These are phyloP conservation scores for Globisporangium parvum DNA, from an alignment of 352 stramenopile genomes.

Conservation along the genomic window DNA sequence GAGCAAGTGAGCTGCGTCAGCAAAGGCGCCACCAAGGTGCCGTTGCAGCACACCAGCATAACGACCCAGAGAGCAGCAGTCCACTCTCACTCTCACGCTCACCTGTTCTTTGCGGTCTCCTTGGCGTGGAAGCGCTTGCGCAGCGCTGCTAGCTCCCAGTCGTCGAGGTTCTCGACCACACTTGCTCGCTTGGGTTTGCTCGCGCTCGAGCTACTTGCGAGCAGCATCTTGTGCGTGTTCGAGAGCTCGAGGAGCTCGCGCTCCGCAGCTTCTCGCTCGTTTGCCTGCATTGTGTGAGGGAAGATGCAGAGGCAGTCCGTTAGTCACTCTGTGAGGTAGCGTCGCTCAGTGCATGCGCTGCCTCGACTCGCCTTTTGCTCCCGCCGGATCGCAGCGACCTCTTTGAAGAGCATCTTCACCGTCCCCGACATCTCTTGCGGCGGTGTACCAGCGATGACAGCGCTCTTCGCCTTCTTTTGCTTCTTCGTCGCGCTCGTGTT, in stretches of 20 bases:
- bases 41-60: too few species aligned
- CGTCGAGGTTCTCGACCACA: conserved; percentile 21
- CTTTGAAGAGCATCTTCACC: conserved; percentile 65
- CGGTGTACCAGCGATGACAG: conserved; percentile 21
- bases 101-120: conserved; percentile 38
- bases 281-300: conserved; percentile 14
- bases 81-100: neutral
- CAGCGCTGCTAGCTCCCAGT: conserved; percentile 45
- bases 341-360: neutral
- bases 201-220: conserved; percentile 5
- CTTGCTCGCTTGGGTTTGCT: conserved; percentile 8
- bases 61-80: neutral
- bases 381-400: conserved; percentile 43
- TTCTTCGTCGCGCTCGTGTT: neutral
- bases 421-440: conserved; percentile 55
- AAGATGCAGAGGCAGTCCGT: neutral
- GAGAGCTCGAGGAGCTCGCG: conserved; percentile 39
- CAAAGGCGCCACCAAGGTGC: too few species aligned
- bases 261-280: conserved; percentile 20
- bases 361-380: conserved; percentile 26
- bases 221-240: conserved; percentile 23
- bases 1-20: neutral
- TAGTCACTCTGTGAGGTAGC: neutral
- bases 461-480: conserved; percentile 17
- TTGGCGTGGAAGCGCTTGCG: conserved; percentile 45